phyloP scores from a whole-genome alignment of 176 grass and related monocot genomes.

The Bolboschoenus planiculmis region DNA sequence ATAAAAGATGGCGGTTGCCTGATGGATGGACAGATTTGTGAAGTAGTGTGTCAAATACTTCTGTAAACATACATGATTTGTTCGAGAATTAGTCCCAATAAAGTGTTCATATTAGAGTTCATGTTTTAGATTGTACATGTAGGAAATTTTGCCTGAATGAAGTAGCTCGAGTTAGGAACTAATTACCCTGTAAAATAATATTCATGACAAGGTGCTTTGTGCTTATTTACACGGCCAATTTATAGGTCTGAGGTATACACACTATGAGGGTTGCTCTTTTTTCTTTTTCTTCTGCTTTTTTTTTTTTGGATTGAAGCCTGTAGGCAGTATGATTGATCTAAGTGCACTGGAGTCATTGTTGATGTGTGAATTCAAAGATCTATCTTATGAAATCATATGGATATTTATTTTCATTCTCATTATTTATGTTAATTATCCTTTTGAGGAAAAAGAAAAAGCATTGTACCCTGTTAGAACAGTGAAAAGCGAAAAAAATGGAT shows the following conservation, averaged over 20 bases:
- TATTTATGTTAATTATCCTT: neutral
- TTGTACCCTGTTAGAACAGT: neutral
- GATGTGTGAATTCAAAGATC: neutral
- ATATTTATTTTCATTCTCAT: neutral
- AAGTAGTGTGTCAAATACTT: constrained; percentile 33
- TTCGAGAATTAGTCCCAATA: neutral
- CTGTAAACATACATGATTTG: constrained; percentile 11
- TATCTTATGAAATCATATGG: neutral
- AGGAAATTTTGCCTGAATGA: constrained; percentile 22
- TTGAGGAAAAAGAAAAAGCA: neutral
- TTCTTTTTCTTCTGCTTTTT: neutral
- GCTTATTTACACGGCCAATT: neutral
- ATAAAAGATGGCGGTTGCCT: constrained; percentile 66
- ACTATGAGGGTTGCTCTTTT: neutral
- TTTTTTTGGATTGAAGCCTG: neutral
- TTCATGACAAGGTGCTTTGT: neutral
- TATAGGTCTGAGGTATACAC: neutral
- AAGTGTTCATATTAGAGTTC: constrained; percentile 13
- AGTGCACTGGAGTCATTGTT: neutral
- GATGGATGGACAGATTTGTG: constrained; percentile 55
- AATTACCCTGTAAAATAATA: neutral
- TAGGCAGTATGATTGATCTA: neutral
- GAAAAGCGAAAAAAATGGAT: neutral
- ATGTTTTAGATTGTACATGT: constrained; percentile 24
- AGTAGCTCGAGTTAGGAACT: neutral